Percentiles rank a stretch among this genome's conserved stretches.
These are phyloP conservation scores for Cytospora piceicola DNA, from an alignment of 2,329 filamentous ascomycete species.

Conservation along the genomic window DNA sequence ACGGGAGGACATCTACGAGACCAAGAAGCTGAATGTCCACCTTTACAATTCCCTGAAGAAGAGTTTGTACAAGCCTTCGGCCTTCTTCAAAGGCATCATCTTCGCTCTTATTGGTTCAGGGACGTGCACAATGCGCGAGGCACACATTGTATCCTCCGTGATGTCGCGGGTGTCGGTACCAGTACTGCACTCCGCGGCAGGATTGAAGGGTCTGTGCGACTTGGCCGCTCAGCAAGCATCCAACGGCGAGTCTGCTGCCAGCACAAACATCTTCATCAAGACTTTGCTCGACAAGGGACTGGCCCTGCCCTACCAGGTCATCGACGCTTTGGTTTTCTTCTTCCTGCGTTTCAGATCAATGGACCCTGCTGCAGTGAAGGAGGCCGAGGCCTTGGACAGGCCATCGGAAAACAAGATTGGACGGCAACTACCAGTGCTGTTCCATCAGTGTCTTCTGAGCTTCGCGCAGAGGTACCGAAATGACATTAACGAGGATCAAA, in stretches of 20 bases:
- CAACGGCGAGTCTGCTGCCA: slow-evolving; percentile 82
- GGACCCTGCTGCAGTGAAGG: slow-evolving; percentile 60
- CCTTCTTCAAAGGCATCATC: slow-evolving; percentile 95
- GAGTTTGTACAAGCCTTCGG: slow-evolving; percentile 87
- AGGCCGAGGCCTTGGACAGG: slow-evolving; percentile 56
- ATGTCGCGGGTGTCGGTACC: slow-evolving; percentile 84
- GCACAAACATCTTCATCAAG: slow-evolving; percentile 94
- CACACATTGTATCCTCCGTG: slow-evolving; percentile 86
- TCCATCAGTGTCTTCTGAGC: slow-evolving; percentile 90
- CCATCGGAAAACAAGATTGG: slow-evolving; percentile 45
- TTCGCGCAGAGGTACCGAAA: slow-evolving; percentile 96
- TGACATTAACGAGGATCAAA: slow-evolving; percentile 93
- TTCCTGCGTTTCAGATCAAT: slow-evolving; percentile 85
- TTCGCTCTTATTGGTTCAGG: slow-evolving; percentile 86
- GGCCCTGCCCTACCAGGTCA: slow-evolving; percentile 89
- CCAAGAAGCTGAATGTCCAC: slow-evolving; percentile 84
- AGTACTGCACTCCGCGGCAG: slow-evolving; percentile 89
- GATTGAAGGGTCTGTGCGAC: slow-evolving; percentile 88
- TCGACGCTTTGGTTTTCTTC: slow-evolving; percentile 94
- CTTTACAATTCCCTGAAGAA: slow-evolving; percentile 95
- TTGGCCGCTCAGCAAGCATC: slow-evolving; percentile 90
- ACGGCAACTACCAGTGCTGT: slow-evolving; percentile 79
- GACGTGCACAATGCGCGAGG: slow-evolving; percentile 90
- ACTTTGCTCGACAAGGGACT: slow-evolving; percentile 96
- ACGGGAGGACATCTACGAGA: slow-evolving; percentile 92